Conservation (phyloP, 495 filamentous ascomycete genomes). For the Penicillium ochrochloron region DNA sequence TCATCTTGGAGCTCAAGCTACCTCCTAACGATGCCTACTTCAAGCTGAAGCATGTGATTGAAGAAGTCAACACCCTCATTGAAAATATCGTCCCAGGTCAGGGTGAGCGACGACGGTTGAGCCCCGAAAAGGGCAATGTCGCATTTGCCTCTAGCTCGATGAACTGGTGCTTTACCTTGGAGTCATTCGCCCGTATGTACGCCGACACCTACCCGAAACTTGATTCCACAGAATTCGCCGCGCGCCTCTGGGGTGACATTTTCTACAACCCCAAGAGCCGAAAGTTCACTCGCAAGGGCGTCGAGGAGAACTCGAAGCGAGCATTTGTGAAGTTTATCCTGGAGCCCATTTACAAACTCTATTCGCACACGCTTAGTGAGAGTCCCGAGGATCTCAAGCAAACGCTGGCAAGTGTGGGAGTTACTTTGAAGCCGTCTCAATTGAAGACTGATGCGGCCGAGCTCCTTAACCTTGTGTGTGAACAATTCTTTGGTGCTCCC, state of each 20-base stretch:
- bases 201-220: conserved; percentile 83
- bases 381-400: conserved; percentile 83
- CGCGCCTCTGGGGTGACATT: conserved; percentile 92
- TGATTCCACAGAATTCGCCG: conserved; percentile 77
- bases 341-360: conserved; percentile 97
- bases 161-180: conserved; percentile 95
- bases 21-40: conserved; percentile 97
- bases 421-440: conserved; percentile 86
- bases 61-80: conserved; percentile 96
- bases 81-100: conserved; percentile 84
- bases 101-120: conserved; percentile 79
- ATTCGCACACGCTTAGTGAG: conserved; percentile 92
- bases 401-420: conserved; percentile 79
- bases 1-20: conserved; percentile 93
- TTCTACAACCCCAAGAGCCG: conserved; percentile 91
- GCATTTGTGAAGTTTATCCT: conserved; percentile 94
- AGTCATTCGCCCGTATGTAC: conserved; percentile 95
- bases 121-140: conserved; percentile 96
- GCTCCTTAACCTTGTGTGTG: conserved; percentile 86
- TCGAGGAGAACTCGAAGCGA: conserved; percentile 80
- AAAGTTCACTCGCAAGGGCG: conserved; percentile 84
- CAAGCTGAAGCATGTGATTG: conserved; percentile 96
- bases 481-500: conserved; percentile 91
- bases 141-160: conserved; percentile 90
- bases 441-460: conserved; percentile 88